These are phyloP conservation scores for Potentilla sterilis DNA, from an alignment of 306 rosid genomes.

Conservation along the genomic window DNA sequence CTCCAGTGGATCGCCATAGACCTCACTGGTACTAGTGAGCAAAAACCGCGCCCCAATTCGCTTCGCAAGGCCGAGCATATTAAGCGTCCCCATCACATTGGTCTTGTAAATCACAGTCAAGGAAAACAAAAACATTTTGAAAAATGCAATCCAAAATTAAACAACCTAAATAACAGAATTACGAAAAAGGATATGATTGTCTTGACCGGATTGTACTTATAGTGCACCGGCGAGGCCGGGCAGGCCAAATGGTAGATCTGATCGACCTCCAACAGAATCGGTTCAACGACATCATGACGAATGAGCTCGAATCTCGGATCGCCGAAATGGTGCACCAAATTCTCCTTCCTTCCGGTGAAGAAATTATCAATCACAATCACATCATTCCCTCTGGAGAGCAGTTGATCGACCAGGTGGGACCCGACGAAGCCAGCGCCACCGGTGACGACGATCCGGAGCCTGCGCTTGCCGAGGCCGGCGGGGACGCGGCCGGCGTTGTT, in stretches of 20 bases:
- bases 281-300: conserved; percentile 90
- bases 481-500: conserved; percentile 57
- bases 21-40: conserved; percentile 96
- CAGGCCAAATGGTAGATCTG: conserved; percentile 99
- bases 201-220: conserved; percentile 88
- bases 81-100: conserved; percentile 96
- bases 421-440: conserved; percentile 93
- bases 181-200: conserved; percentile 75
- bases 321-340: conserved; percentile 67
- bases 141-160: background rate
- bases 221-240: conserved; percentile 93
- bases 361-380: conserved; percentile 85
- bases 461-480: conserved; percentile 42
- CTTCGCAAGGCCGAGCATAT: conserved; percentile 96
- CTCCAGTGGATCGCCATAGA: conserved; percentile 92
- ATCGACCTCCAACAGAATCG: conserved; percentile 84
- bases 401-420: conserved; percentile 82
- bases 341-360: conserved; percentile 80
- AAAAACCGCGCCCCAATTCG: conserved; percentile 91
- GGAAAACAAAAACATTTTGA: conserved; percentile 29
- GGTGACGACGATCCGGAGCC: conserved; percentile 72
- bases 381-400: conserved; percentile 67
- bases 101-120: conserved; percentile 85
- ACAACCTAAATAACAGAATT: background rate
- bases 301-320: conserved; percentile 84